phyloP scores from a whole-genome alignment of 2,329 filamentous ascomycete species.

The Diaporthe longicolla region DNA sequence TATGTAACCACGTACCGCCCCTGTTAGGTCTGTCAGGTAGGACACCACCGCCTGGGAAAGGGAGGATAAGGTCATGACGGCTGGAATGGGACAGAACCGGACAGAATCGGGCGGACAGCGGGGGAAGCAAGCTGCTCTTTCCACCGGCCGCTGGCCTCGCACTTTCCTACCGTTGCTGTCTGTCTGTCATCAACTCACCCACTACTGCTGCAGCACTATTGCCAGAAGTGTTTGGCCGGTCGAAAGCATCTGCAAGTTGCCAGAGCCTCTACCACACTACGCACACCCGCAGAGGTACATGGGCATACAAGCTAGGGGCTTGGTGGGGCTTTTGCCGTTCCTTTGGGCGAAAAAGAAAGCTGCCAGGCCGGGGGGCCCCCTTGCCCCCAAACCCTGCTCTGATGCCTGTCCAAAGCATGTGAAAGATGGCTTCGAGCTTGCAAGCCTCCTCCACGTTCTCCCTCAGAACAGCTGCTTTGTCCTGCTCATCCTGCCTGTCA shows the following conservation, averaged over 20 bases:
- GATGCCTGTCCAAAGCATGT: slow-evolving; percentile 38
- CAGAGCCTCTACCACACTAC: slow-evolving; percentile 9
- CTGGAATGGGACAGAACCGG: slow-evolving; percentile 15
- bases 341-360: slow-evolving; percentile 8
- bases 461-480: background rate
- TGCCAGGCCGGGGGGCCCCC: slow-evolving; percentile 11
- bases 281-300: slow-evolving; percentile 6
- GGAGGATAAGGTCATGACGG: background rate
- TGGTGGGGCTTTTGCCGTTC: slow-evolving; percentile 14
- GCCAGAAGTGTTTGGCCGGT: slow-evolving; percentile 19
- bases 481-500: background rate
- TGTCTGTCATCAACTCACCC: background rate
- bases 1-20: background rate
- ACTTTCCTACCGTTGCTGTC: background rate
- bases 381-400: slow-evolving; percentile 12
- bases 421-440: slow-evolving; percentile 23
- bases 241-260: slow-evolving; percentile 10
- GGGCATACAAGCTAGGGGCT: background rate
- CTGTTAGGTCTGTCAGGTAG: too few relatives aligned
- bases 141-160: background rate
- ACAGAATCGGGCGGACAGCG: background rate
- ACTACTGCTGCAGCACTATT: slow-evolving; percentile 5
- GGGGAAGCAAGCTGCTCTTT: background rate
- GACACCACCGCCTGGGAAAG: background rate
- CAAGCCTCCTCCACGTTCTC: background rate